Conservation (phyloP, 2,329 filamentous ascomycete genomes). For the Epichloe baconii region DNA sequence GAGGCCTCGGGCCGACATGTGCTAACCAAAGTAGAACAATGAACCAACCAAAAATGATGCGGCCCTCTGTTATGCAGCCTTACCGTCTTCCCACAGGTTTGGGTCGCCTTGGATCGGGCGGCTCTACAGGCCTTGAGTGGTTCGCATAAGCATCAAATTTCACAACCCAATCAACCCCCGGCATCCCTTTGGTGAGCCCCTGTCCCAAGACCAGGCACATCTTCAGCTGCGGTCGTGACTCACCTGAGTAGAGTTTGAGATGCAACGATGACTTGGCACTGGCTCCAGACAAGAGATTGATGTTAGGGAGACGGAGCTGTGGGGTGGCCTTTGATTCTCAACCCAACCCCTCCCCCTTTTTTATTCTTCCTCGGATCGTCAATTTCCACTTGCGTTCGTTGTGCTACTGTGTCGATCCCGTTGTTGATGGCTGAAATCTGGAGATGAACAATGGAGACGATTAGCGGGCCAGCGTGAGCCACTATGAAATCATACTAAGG, state of each 20-base stretch:
- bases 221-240: neutral
- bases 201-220: neutral
- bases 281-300: too few relatives aligned
- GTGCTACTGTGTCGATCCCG: neutral
- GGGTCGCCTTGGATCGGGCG: neutral
- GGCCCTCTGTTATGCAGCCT: conserved; percentile 4
- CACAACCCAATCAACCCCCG: neutral
- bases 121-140: neutral
- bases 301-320: too few relatives aligned
- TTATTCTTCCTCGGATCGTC: too few relatives aligned
- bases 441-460: conserved; percentile 3
- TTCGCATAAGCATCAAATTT: neutral
- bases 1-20: neutral
- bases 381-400: neutral
- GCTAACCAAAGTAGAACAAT: neutral
- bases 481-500: conserved; percentile 4
- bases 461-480: conserved; percentile 2
- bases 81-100: conserved; percentile 2
- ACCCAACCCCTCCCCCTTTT: too few relatives aligned
- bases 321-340: too few relatives aligned
- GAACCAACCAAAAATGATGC: neutral
- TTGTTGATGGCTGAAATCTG: neutral
- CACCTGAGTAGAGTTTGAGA: neutral
- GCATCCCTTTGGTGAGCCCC: neutral
- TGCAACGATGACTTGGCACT: neutral